Evolutionary conservation across 164 flowering plant genomes (phyloP).

Genomic region (Euptelea pleiosperma): DNA sequence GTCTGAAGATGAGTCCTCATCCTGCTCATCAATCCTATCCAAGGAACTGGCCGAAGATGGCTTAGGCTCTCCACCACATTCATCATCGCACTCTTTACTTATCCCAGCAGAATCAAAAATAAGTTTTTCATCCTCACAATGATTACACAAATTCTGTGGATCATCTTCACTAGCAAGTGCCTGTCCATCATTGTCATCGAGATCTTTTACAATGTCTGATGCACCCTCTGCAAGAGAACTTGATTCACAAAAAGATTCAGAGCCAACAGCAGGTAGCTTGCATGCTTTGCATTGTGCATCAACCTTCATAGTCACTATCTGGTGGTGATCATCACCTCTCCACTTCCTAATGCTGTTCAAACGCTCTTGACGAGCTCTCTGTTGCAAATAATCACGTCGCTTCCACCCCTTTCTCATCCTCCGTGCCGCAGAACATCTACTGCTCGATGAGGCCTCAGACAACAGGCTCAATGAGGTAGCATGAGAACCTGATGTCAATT

Average conservation of each 20-base stretch:
- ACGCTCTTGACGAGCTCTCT: slow-evolving; percentile 79
- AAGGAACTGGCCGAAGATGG: slow-evolving; percentile 18
- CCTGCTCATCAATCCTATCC: slow-evolving; percentile 19
- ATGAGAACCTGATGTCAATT: slow-evolving; percentile 40
- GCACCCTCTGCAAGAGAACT: slow-evolving; percentile 26
- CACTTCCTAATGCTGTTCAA: slow-evolving; percentile 66
- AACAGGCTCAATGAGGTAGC: slow-evolving; percentile 28
- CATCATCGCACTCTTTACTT: slow-evolving; percentile 20
- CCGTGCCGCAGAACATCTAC: slow-evolving; percentile 42
- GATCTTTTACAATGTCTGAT: slow-evolving; percentile 26
- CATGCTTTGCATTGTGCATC: slow-evolving; percentile 29
- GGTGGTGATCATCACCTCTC: slow-evolving; percentile 44
- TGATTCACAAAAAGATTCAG: slow-evolving; percentile 22
- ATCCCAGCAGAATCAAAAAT: slow-evolving; percentile 20
- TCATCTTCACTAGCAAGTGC: slow-evolving; percentile 27
- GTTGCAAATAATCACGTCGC: slow-evolving; percentile 59
- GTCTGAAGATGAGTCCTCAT: slow-evolving; percentile 37
- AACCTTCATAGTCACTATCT: slow-evolving; percentile 25
- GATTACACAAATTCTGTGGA: slow-evolving; percentile 15
- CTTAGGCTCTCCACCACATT: slow-evolving; percentile 21
- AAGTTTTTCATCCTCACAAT: slow-evolving; percentile 25
- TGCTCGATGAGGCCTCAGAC: slow-evolving; percentile 42
- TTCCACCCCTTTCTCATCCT: slow-evolving; percentile 59
- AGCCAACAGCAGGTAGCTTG: slow-evolving; percentile 18
- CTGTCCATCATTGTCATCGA: slow-evolving; percentile 21